Evolutionary conservation across 108 stramenopile genomes (phyloP).

Genomic region (Chaetoceros muelleri): DNA sequence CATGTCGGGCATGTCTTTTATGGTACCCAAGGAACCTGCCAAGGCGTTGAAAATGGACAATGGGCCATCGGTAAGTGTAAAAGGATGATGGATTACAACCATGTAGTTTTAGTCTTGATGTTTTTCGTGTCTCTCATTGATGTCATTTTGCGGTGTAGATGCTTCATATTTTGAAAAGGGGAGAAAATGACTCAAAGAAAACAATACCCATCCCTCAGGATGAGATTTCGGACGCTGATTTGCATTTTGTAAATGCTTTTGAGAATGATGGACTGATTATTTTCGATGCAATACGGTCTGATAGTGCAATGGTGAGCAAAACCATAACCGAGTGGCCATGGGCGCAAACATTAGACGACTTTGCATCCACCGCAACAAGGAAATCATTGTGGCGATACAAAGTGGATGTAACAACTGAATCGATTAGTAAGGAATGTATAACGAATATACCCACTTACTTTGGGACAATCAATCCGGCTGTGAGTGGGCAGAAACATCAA

Average conservation of each 20-base stretch:
- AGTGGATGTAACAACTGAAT: constrained; percentile 27
- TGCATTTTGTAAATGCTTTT: constrained; percentile 69
- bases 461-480: constrained; percentile 52
- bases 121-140: too few species aligned
- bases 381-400: constrained; percentile 66
- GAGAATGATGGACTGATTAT: constrained; percentile 55
- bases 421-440: constrained; percentile 43
- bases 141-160: constrained; percentile 7
- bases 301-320: constrained; percentile 13
- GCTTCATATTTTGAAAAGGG: constrained; percentile 53
- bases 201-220: constrained; percentile 58
- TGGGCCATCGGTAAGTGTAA: constrained; percentile 24
- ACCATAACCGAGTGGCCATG: constrained; percentile 46
- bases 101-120: background rate
- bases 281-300: constrained; percentile 69
- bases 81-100: background rate
- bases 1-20: constrained; percentile 62
- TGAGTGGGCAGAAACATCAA: constrained; percentile 46
- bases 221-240: constrained; percentile 46
- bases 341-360: constrained; percentile 44
- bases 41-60: constrained; percentile 30
- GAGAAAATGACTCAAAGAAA: constrained; percentile 25
- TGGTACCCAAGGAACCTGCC: constrained; percentile 68
- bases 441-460: constrained; percentile 55
- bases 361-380: constrained; percentile 27